Evolutionary conservation across 2,329 filamentous ascomycete genomes (phyloP), one percentile per base, ranked within the genome.

Genomic region (Botrytis elliptica): DNA sequence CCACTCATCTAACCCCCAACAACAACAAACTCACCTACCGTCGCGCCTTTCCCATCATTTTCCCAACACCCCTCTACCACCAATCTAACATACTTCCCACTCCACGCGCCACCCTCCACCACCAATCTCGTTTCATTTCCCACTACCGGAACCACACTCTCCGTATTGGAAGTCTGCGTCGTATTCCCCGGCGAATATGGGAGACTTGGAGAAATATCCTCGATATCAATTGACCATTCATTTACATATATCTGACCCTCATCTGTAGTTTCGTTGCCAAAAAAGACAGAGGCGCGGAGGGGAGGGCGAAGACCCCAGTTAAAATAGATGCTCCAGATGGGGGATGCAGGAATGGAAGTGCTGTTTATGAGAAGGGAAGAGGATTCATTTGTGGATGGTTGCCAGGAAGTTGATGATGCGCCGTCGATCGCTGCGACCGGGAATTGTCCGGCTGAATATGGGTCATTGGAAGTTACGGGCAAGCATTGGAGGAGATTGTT

Each of bases 401-500:
- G 90, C 91, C 91, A 93, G 76, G 88, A 88, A 0, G 91, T 93
- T 29, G 87, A 87, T 8, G 87, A 84, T 3, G 89, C 89, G 70
- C 91, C 91, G 77, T 93, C 91, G 69, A 91, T 86, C 4, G 89
- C 90, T 0, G 87, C 85, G 70, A 91, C 84, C 1, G 91, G 90
- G 82, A 93, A 92, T 81, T 93, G 92, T 22, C 91, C 92, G 0
- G 89, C 87, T 40, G 86, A 82, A 78, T 86, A 88, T 2, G 80
- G 79, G 57, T 85, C 80, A 0, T 83, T 79, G 2, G 87, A 88
- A 25, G 80, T 80, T 0, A 87, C 86, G 1, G 88, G 85, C 6
- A 84, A 85, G 80, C 91, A 93, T 82, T 93, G 91, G 0, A 88
- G 85, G 42, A 92, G 83, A 79, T 93, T 93, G 14, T 86, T 86